phyloP scores from a whole-genome alignment of 805 yeast species.

The Isabelozyma rhagii region DNA sequence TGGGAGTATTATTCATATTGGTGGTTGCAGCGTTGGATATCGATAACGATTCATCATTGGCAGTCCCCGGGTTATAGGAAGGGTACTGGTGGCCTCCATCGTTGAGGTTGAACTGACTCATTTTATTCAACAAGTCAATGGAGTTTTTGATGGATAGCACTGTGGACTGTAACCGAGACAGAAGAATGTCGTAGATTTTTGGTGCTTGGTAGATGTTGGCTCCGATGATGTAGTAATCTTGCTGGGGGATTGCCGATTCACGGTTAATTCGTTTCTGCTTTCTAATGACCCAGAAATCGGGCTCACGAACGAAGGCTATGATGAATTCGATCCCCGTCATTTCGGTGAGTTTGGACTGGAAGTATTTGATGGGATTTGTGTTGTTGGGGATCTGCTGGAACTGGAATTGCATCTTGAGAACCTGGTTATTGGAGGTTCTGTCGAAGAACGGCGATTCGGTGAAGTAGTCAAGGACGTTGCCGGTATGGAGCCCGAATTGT shows the following conservation, averaged over 20 bases:
- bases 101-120: slow-evolving; percentile 28
- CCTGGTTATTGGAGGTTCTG: slow-evolving; percentile 90
- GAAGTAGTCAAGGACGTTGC: slow-evolving; percentile 89
- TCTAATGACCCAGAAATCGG: slow-evolving; percentile 88
- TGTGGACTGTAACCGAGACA: slow-evolving; percentile 57
- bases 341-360: slow-evolving; percentile 59
- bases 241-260: slow-evolving; percentile 49
- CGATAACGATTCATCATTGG: slow-evolving; percentile 2
- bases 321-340: slow-evolving; percentile 88
- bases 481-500: slow-evolving; percentile 79
- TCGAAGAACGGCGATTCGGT: slow-evolving; percentile 94
- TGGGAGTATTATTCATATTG: slow-evolving; percentile 3
- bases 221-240: slow-evolving; percentile 86
- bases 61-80: slow-evolving; percentile 4
- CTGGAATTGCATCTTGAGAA: slow-evolving; percentile 91
- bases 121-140: slow-evolving; percentile 27
- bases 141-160: slow-evolving; percentile 33
- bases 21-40: slow-evolving; percentile 5
- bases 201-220: slow-evolving; percentile 94
- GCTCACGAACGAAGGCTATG: slow-evolving; percentile 72
- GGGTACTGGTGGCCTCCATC: slow-evolving; percentile 35
- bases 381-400: slow-evolving; percentile 49
- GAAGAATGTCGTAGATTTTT: slow-evolving; percentile 62
- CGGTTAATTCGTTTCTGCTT: slow-evolving; percentile 69
- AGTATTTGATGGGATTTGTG: slow-evolving; percentile 31